phyloP scores from a whole-genome alignment of 495 filamentous ascomycete species.

The Sordaria brevicollis region DNA sequence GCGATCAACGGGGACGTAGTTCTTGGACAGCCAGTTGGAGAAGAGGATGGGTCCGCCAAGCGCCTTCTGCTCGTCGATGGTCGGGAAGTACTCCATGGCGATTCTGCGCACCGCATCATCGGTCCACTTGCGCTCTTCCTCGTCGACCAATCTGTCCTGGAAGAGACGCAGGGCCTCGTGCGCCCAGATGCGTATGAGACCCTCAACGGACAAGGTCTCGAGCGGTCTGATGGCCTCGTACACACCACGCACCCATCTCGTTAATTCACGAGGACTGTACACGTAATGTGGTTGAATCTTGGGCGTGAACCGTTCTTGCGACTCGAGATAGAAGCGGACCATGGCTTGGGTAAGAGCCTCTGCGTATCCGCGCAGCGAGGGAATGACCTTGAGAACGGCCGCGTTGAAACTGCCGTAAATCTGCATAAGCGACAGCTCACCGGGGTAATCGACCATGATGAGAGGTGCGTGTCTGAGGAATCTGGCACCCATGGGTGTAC shows the following conservation, averaged over 20 bases:
- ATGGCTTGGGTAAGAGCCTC: constrained; percentile 94
- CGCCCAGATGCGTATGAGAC: constrained; percentile 93
- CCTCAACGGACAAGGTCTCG: constrained; percentile 78
- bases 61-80: constrained; percentile 75
- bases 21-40: constrained; percentile 99
- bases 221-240: constrained; percentile 94
- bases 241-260: constrained; percentile 90
- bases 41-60: constrained; percentile 92
- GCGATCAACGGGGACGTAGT: constrained; percentile 93
- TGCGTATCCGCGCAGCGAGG: constrained; percentile 86
- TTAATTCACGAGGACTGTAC: constrained; percentile 96
- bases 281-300: constrained; percentile 98
- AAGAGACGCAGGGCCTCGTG: constrained; percentile 94
- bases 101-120: constrained; percentile 72
- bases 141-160: constrained; percentile 87
- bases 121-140: constrained; percentile 95
- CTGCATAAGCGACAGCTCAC: constrained; percentile 83
- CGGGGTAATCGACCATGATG: constrained; percentile 98
- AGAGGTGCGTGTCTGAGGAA: constrained; percentile 93
- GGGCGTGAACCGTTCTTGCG: constrained; percentile 84
- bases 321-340: constrained; percentile 93
- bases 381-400: constrained; percentile 92
- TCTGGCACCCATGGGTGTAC: constrained; percentile 83
- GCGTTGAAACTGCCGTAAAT: constrained; percentile 99
- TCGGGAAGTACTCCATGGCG: constrained; percentile 86